Evolutionary conservation across 441 rosid species (phyloP), one percentile per base, ranked within the genome.

Genomic region (Arabidopsis lyrata): DNA sequence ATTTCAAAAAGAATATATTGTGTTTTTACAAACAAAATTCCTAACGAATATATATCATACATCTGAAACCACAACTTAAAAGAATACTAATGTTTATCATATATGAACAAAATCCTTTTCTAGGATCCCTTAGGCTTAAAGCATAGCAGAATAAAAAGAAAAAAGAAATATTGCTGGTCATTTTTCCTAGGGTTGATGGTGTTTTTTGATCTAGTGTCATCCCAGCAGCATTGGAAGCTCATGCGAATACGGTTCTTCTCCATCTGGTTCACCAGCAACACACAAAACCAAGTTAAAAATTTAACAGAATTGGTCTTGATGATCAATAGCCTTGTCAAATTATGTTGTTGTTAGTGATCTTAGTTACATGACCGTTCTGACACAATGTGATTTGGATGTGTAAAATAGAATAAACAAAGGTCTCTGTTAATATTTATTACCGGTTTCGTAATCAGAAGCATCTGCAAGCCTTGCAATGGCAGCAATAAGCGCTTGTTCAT

Each of bases 391-490:
- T 42, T 44, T 68, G 55, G 6, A 57, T 20, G 45, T 4, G 22
- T 42, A 16, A 12, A 12, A 39, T 18, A 10, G 11, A 47, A 38
- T 39, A 39, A 22, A 47, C 39, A 15, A 15, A 27, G 8, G 16
- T 6, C 10, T 34, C 35, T 4, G 14, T 60, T 60, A 41, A n/a
- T 34, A 44, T 60, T 81, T 85, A 86, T 89, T 79, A 84, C 92
- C 90, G 65, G 95, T 95, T 85, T 89, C 98, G 35, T 82, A 90
- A 76, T 88, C 96, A 64, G 97, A 92, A 54, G 92, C 90, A 76
- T 92, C 97, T 22, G 90, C 90, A 69, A 95, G 93, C 85, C 85
- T 85, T 41, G 96, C 86, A 76, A 95, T 90, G 20, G 97, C 98
- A 45, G 86, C 88, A 10, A 89, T 61, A 31, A 95, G 86, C 38